phyloP scores from a whole-genome alignment of 2,329 filamentous ascomycete genomes.

The Camillea tinctor region DNA sequence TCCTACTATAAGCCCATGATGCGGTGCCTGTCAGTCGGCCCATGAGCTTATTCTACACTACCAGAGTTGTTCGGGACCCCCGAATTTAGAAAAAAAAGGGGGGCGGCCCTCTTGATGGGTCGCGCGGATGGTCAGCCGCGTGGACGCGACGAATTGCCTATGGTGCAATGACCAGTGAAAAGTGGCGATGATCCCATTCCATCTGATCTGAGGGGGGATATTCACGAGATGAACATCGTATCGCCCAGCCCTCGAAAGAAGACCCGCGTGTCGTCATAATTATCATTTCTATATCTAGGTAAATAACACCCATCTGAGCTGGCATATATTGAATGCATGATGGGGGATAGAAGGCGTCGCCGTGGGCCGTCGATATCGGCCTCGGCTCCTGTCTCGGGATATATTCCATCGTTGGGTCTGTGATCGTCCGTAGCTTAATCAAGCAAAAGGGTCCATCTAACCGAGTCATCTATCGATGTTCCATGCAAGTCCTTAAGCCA shows the following conservation, averaged over 20 bases:
- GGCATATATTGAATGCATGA: background rate
- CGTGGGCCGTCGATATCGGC: background rate
- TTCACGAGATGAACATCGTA: background rate
- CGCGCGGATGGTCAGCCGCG: too few species aligned
- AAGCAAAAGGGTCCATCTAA: background rate
- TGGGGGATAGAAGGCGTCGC: background rate
- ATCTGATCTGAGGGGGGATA: background rate
- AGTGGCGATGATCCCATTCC: background rate
- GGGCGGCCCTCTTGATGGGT: background rate
- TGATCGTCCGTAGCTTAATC: background rate
- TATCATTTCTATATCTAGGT: background rate
- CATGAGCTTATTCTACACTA: background rate
- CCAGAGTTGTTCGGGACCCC: background rate
- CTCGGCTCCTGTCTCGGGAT: background rate
- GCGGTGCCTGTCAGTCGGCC: background rate
- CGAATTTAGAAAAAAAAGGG: background rate
- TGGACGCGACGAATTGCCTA: background rate
- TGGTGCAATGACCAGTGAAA: background rate
- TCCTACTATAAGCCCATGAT: background rate
- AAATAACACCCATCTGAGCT: background rate
- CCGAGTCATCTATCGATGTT: background rate
- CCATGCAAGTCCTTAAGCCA: background rate
- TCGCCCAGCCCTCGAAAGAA: background rate
- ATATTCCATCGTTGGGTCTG: background rate
- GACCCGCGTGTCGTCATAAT: background rate